Conservation (phyloP, 2,329 filamentous ascomycete species). For the Dendrostoma leiphaemia region DNA sequence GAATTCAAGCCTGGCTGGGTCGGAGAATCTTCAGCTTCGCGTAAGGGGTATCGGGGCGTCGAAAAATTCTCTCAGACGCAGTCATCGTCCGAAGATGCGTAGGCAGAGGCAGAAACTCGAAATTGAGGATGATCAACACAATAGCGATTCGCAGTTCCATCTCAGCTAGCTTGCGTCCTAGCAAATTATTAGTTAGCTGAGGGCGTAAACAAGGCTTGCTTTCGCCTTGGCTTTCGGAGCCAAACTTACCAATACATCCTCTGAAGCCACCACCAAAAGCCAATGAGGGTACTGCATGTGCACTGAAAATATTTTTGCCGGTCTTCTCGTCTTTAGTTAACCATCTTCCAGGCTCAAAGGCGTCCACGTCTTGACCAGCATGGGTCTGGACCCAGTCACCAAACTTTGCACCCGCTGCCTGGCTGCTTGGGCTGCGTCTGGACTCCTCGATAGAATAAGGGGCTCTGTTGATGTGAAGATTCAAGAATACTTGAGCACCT, state of each 20-base stretch:
- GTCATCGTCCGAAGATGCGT: not conserved
- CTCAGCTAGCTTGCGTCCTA: not conserved
- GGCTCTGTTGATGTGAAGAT: constrained; percentile 4
- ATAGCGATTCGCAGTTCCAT: constrained; percentile 6
- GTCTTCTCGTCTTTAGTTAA: constrained; percentile 25
- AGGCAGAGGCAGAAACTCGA: constrained; percentile 15
- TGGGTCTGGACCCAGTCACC: no score
- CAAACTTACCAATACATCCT: constrained; percentile 32
- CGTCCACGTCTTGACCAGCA: no score
- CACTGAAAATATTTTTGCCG: constrained; percentile 30
- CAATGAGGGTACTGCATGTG: constrained; percentile 30
- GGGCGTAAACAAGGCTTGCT: no score
- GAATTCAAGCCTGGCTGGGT: no score
- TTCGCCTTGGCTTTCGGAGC: not conserved
- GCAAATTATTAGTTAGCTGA: no score
- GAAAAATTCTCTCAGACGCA: constrained; percentile 7
- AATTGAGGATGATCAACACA: constrained; percentile 10
- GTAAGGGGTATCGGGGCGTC: constrained; percentile 2
- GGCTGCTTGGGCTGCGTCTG: constrained; percentile 29
- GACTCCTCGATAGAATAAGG: constrained; percentile 27
- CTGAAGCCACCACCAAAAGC: constrained; percentile 35
- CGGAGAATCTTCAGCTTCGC: not conserved
- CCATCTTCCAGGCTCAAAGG: constrained; percentile 40
- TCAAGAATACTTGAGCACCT: constrained; percentile 31
- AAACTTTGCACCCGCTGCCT: no score